These are phyloP conservation scores for Trypanosomatidae sp. DNA, from an alignment of 208 protist species.

Conservation along the genomic window DNA sequence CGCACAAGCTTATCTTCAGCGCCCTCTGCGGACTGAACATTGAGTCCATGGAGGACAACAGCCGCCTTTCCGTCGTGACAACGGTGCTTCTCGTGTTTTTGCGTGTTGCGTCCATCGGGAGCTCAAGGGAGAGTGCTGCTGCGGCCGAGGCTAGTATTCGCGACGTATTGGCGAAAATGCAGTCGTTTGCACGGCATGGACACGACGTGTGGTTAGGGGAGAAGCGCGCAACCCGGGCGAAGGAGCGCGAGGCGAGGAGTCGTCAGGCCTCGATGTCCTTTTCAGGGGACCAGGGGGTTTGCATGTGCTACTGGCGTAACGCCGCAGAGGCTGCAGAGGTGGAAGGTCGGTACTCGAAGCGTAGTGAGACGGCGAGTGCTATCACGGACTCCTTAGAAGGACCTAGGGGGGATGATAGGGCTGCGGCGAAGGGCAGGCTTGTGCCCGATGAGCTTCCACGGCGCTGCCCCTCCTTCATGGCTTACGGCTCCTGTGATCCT, in stretches of 20 bases:
- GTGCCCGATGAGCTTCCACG: conserved; percentile 13
- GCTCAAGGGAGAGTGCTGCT: conserved; percentile 6
- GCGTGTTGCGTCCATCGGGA: conserved; percentile 45
- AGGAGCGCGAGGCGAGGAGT: conserved; percentile 9
- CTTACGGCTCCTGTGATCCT: conserved; percentile 61
- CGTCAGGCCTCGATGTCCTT: background rate
- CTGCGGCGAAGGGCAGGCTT: conserved; percentile 3
- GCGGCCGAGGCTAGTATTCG: conserved; percentile 23
- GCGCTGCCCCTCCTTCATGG: conserved; percentile 22
- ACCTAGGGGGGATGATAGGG: background rate
- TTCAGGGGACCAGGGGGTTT: conserved; percentile 13
- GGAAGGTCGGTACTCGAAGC: background rate
- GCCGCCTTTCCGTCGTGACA: conserved; percentile 64
- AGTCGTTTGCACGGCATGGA: conserved; percentile 32
- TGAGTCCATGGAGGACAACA: conserved; percentile 63
- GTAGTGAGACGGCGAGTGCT: background rate
- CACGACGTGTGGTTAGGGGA: conserved; percentile 38
- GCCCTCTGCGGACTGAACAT: conserved; percentile 61
- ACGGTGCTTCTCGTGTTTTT: conserved; percentile 73
- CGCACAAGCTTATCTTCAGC: conserved; percentile 71
- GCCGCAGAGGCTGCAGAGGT: conserved; percentile 5
- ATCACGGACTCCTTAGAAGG: background rate
- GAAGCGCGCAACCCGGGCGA: conserved; percentile 13
- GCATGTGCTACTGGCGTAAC: conserved; percentile 25
- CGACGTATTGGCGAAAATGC: conserved; percentile 34